These are phyloP conservation scores for Nemophila menziesii DNA, from an alignment of 257 asterid species.

Conservation along the genomic window DNA sequence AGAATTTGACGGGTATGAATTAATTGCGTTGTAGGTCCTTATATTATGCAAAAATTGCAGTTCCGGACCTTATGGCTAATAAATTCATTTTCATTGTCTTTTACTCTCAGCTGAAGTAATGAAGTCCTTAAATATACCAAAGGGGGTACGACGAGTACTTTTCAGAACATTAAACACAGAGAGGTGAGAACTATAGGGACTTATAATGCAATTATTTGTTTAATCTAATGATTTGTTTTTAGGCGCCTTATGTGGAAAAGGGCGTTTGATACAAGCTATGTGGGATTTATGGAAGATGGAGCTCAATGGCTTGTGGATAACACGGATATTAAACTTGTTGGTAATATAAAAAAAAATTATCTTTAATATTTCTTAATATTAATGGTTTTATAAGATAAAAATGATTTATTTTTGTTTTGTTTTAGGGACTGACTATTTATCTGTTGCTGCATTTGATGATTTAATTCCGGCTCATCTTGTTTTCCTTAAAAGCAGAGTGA, in stretches of 20 bases:
- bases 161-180: constrained; percentile 90
- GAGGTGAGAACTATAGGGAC: constrained; percentile 39
- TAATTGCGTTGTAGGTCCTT: background rate
- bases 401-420: background rate
- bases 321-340: constrained; percentile 93
- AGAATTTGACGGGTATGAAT: constrained; percentile 64
- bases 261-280: constrained; percentile 79
- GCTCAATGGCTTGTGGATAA: constrained; percentile 92
- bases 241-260: constrained; percentile 84
- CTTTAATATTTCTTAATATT: background rate
- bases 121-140: constrained; percentile 80
- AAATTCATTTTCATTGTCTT: no score
- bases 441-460: constrained; percentile 86
- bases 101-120: constrained; percentile 63
- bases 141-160: constrained; percentile 83
- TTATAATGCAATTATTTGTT: background rate
- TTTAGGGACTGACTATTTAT: constrained; percentile 84
- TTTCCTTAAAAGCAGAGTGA: constrained; percentile 68
- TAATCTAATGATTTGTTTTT: constrained; percentile 13
- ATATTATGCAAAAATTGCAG: no score
- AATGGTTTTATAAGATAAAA: no score
- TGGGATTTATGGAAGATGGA: constrained; percentile 91
- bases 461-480: constrained; percentile 73
- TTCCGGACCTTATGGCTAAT: no score
- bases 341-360: constrained; percentile 28